These are phyloP conservation scores for Oryza rufipogon DNA, from an alignment of 176 grass and related monocot genomes.

Conservation along the genomic window DNA sequence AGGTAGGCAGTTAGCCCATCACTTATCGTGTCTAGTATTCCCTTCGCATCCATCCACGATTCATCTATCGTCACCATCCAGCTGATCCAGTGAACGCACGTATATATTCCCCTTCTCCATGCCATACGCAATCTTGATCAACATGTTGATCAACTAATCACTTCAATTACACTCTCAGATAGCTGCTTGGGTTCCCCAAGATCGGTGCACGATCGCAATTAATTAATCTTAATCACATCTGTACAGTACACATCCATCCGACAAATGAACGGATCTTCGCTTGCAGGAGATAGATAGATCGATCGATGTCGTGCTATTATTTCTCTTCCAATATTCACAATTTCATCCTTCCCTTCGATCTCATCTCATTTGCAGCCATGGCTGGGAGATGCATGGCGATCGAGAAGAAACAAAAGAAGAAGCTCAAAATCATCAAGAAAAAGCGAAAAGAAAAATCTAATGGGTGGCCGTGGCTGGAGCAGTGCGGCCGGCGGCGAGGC, in stretches of 20 bases:
- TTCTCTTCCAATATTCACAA: background rate
- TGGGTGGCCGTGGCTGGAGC: slow-evolving; percentile 6
- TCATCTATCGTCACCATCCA: too few relatives aligned
- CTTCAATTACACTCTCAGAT: background rate
- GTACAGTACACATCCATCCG: background rate
- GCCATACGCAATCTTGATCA: background rate
- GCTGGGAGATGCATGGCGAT: background rate
- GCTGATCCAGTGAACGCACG: too few relatives aligned
- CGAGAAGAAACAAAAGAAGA: background rate
- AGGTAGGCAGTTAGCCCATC: too few relatives aligned
- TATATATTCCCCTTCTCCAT: background rate
- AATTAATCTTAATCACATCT: background rate
- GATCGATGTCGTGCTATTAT: background rate
- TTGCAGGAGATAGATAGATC: background rate
- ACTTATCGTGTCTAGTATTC: too few relatives aligned
- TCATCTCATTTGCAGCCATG: background rate
- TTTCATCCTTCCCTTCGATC: background rate
- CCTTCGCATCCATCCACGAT: too few relatives aligned
- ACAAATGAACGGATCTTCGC: background rate
- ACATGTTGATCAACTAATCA: background rate
- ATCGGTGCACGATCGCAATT: background rate
- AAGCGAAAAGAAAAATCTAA: background rate
- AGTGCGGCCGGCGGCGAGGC: background rate
- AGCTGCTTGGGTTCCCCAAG: background rate
- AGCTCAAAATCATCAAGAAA: background rate